phyloP scores from a whole-genome alignment of 2,329 filamentous ascomycete species.

The Cercospora sesami region DNA sequence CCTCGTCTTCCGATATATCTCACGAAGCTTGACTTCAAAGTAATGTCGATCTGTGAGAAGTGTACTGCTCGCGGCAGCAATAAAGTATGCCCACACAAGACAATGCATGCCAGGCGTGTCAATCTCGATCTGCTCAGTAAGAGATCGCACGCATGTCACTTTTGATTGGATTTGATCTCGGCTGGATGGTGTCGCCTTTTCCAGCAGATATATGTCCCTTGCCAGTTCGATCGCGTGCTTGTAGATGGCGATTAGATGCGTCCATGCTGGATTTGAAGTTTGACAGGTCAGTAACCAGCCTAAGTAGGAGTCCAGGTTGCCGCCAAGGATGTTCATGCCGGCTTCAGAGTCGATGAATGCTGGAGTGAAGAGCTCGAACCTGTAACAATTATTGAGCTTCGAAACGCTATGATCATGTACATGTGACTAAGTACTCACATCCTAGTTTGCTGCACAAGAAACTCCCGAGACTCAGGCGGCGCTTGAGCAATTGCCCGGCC shows the following conservation, averaged over 20 bases:
- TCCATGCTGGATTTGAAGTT: background rate
- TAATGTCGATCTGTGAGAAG: background rate
- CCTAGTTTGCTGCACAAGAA: background rate
- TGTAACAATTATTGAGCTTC: background rate
- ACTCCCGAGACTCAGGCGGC: background rate
- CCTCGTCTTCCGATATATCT: background rate
- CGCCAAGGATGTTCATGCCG: background rate
- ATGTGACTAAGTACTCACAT: background rate
- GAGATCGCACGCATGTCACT: background rate
- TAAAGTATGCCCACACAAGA: background rate
- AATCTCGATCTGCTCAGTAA: background rate
- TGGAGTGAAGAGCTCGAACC: background rate
- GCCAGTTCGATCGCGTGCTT: background rate
- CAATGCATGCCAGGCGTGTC: background rate
- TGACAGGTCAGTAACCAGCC: background rate
- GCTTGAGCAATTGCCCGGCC: background rate
- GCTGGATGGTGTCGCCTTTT: background rate
- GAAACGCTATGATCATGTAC: background rate
- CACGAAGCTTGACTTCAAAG: background rate
- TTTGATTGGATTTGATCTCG: background rate
- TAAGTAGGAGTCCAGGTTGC: background rate
- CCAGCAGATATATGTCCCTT: background rate
- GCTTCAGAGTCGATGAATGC: background rate
- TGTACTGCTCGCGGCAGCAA: background rate
- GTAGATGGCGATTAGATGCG: background rate